Percentiles rank a stretch among this genome's conserved stretches.
Conservation (phyloP, 805 yeast species). For the Saccharomycopsis sp. region DNA sequence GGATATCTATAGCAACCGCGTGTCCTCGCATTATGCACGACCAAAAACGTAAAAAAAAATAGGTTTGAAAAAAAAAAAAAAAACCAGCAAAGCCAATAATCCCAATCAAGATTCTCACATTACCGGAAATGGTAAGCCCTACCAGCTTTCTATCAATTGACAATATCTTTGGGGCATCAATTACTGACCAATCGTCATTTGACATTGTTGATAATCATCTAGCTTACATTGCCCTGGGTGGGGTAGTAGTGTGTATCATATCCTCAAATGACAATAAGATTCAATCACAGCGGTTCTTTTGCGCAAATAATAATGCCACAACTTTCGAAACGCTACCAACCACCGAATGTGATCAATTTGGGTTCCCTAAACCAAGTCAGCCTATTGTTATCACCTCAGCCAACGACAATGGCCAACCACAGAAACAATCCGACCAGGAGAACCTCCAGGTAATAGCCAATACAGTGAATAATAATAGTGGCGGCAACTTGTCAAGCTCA, state of each 20-base stretch:
- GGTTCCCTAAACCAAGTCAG: not conserved
- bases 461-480: not conserved
- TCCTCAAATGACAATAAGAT: not conserved
- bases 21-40: too few species aligned
- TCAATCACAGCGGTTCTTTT: constrained; percentile 5
- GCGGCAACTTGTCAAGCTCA: not conserved
- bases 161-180: constrained; percentile 8
- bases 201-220: not conserved
- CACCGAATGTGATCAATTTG: not conserved
- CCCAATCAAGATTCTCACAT: too few species aligned
- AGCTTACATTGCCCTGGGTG: constrained; percentile 7
- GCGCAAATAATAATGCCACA: constrained; percentile 1
- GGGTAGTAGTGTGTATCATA: constrained; percentile 6
- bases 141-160: too few species aligned
- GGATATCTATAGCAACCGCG: too few species aligned
- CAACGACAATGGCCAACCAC: too few species aligned
- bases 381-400: constrained; percentile 4
- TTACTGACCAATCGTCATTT: not conserved
- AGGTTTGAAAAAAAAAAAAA: too few species aligned
- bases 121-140: too few species aligned
- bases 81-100: too few species aligned
- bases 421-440: not conserved
- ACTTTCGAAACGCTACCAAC: not conserved
- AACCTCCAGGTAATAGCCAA: not conserved
- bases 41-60: too few species aligned